Evolutionary conservation across 2,329 filamentous ascomycete species (phyloP), one percentile per base, ranked within the genome.

Genomic region (Fusarium falciforme): DNA sequence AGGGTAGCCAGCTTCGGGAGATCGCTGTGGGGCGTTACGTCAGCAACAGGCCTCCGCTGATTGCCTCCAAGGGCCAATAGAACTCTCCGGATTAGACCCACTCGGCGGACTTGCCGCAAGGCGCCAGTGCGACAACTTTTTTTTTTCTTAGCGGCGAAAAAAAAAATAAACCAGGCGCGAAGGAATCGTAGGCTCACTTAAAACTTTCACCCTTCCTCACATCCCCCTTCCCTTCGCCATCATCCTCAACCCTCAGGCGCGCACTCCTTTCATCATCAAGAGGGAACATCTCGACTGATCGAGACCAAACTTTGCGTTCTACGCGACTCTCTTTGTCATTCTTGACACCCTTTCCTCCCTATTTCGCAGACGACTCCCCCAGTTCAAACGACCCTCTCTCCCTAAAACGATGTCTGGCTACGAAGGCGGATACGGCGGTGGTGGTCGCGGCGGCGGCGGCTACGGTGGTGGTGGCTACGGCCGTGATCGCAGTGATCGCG

Each of bases 401-500:
- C 64, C 60, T 70, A 57, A 61, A 66, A 84, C 76, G 66, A 87
- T 88, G 86, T 88, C 86, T 78, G 86, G 78, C 70, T 76, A 77
- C 77, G 79, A 77, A 62, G 76, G 79, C 66, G 75, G 77, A 64
- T 78, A 79, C 61, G 74, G 80, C 62, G 79, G 80, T 55, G 78
- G 79, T 63, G 74, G 78, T 66, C 80, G 80, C 67, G 71, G 77
- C 67, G 71, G 77, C 66, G 73, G 77, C 65, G 82, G 80, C 66
- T 75, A 79, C 60, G 78, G 81, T 47, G 76, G 77, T 44, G 78
- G 79, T 67, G 79, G 84, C 76, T 84, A 83, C 71, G 80, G 83
- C 76, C 83, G 86, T 83, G 81, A 86, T 80, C 79, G 82, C 64
- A 76, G 79, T 63, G 82, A 83, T 78, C 87, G 87, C 40, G 87